phyloP scores from a whole-genome alignment of 1,284 basidiomycete species.

The Irpex sp. region DNA sequence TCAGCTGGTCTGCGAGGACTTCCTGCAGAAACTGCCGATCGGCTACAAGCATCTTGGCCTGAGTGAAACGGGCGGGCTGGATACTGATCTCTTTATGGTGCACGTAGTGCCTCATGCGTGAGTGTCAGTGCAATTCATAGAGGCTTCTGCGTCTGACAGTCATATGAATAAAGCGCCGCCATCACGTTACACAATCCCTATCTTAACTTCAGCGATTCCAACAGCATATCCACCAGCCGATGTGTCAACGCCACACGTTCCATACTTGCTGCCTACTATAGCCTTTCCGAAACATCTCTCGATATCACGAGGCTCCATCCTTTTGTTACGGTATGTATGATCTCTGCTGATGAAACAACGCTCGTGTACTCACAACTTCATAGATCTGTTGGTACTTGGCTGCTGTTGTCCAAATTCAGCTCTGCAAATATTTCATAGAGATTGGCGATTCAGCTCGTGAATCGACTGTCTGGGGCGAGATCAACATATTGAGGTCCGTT shows the following conservation, averaged over 20 bases:
- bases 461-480: constrained; percentile 78
- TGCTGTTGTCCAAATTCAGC: constrained; percentile 77
- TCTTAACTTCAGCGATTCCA: constrained; percentile 64
- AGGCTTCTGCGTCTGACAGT: not conserved
- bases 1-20: constrained; percentile 58
- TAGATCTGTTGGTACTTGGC: constrained; percentile 88
- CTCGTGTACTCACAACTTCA: not conserved
- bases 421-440: constrained; percentile 81
- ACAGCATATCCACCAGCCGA: constrained; percentile 60
- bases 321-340: constrained; percentile 62
- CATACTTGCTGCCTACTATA: constrained; percentile 71
- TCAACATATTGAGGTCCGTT: constrained; percentile 67
- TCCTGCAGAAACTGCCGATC: constrained; percentile 64
- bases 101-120: constrained; percentile 81
- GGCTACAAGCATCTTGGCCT: constrained; percentile 62
- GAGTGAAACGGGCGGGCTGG: constrained; percentile 55
- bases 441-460: constrained; percentile 65
- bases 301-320: constrained; percentile 78
- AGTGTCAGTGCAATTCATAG: constrained; percentile 25
- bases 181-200: constrained; percentile 82
- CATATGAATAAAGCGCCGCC: constrained; percentile 50
- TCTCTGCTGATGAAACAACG: not conserved
- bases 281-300: constrained; percentile 69
- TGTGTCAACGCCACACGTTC: constrained; percentile 69
- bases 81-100: constrained; percentile 81